Base-by-base conservation (phyloP, 2,329 filamentous ascomycete genomes). In the Cercospora zeae-maydis region DNA sequence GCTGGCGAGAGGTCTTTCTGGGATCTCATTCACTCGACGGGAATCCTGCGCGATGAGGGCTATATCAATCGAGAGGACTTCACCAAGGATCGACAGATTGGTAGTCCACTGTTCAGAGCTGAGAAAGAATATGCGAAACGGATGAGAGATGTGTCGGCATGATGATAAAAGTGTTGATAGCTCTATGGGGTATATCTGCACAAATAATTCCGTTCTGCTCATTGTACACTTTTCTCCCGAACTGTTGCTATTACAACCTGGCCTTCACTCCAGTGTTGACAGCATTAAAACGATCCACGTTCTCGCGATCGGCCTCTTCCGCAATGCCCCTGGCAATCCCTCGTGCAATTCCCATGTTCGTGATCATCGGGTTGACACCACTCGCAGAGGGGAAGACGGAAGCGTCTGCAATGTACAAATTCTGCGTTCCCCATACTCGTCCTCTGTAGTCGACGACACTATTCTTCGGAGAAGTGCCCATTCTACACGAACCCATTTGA, bases 351-450 rank as follows among this genome's bases (percentile, higher is more conserved):
- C 85, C 85, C 90, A 93, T 91, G 62, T 80, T 83, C 11, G 89
- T 92, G 47, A 92, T 80, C 90, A 93, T 93, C 11, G 90, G 90
- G 74, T 93, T 93, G 31, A 92, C 89, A 1, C 90, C 90, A 73
- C 86, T 91, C 10, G 89, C 89, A 61, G 84, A 88, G 1, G 89
- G 90, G 65, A 93, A 89, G 10, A 91, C 86, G 73, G 88, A 91
- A 49, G 88, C 86, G 75, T 93, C 90, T 9, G 87, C 85, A 16
- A 93, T 85, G 72, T 86, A 91, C 69, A 93, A 71, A 0, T 83
- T 84, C 69, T 86, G 78, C 0, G 80, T 81, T 1, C 84, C 88
- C 88, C 88, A 93, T 6, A 91, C 79, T 42, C 67, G 65, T 0
- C 80, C 80, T 16, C 72, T 64, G 0, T 75, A 70, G 68, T 81